Evolutionary conservation across 129 eudicot genomes (phyloP).

Genomic region (Helichrysum umbraculigerum): DNA sequence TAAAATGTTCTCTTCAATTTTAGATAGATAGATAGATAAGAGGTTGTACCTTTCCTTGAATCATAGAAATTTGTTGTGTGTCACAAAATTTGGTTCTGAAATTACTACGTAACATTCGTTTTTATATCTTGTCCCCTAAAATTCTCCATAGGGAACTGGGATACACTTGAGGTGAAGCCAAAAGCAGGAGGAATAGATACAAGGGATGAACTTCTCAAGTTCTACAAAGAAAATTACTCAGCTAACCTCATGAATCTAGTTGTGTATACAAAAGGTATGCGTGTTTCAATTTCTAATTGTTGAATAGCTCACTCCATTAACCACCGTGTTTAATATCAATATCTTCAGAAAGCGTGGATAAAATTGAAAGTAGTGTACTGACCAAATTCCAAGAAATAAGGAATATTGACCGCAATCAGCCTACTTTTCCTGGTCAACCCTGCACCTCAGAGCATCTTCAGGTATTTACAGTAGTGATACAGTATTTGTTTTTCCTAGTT

Average conservation of each 20-base stretch:
- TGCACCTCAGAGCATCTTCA: conserved; percentile 88
- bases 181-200: conserved; percentile 79
- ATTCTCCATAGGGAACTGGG: conserved; percentile 73
- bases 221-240: conserved; percentile 80
- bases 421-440: conserved; percentile 82
- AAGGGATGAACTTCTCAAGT: conserved; percentile 81
- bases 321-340: conserved; percentile 1
- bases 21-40: neutral
- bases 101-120: conserved; percentile 3
- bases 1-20: conserved; percentile 7
- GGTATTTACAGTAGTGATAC: conserved; percentile 41
- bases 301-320: neutral
- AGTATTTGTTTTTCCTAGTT: neutral
- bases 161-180: conserved; percentile 84
- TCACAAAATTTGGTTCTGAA: conserved; percentile 2
- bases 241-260: conserved; percentile 90
- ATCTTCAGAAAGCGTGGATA: conserved; percentile 72
- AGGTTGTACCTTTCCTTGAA: neutral
- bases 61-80: neutral
- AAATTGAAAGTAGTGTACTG: conserved; percentile 56
- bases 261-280: conserved; percentile 77
- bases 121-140: neutral
- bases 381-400: conserved; percentile 72
- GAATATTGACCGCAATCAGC: conserved; percentile 49
- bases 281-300: neutral